A percentile compares a stretch with the other conserved stretches of the same genome.
Conservation (phyloP, 441 rosid species). For the Monsonia emarginata region DNA sequence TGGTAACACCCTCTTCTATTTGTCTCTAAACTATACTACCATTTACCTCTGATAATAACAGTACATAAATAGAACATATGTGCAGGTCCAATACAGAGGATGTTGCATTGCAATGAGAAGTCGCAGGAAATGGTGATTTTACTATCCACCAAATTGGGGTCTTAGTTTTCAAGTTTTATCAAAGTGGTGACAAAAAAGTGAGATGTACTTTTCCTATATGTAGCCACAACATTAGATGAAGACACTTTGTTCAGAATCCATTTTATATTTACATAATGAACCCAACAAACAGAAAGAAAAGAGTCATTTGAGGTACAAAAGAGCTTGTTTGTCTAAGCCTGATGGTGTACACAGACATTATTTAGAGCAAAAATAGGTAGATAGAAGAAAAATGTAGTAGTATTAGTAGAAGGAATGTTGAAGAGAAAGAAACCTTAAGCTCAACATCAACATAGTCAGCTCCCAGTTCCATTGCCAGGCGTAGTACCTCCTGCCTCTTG, state of each 20-base stretch:
- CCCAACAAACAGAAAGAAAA: background rate
- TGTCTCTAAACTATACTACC: background rate
- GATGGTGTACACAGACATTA: background rate
- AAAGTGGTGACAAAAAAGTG: background rate
- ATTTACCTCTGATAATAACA: background rate
- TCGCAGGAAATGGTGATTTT: background rate
- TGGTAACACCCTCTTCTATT: background rate
- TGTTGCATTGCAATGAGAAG: background rate
- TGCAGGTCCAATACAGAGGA: background rate
- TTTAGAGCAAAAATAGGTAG: background rate
- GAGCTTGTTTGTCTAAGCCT: background rate
- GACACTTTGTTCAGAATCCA: background rate
- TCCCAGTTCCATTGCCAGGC: constrained; percentile 43
- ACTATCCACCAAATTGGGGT: background rate
- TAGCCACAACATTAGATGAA: background rate
- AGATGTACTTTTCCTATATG: background rate
- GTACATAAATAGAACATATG: background rate
- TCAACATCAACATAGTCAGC: constrained; percentile 51
- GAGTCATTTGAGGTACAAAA: background rate
- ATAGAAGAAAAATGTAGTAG: background rate
- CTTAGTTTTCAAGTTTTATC: background rate
- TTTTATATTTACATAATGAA: no score
- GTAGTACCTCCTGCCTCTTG: constrained; percentile 35
- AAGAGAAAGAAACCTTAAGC: constrained; percentile 28
- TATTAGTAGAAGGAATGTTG: background rate